Percentiles rank a stretch among this genome's conserved stretches.
These are phyloP conservation scores for Solanum habrochaites DNA, from an alignment of 257 asterid species.

Conservation along the genomic window DNA sequence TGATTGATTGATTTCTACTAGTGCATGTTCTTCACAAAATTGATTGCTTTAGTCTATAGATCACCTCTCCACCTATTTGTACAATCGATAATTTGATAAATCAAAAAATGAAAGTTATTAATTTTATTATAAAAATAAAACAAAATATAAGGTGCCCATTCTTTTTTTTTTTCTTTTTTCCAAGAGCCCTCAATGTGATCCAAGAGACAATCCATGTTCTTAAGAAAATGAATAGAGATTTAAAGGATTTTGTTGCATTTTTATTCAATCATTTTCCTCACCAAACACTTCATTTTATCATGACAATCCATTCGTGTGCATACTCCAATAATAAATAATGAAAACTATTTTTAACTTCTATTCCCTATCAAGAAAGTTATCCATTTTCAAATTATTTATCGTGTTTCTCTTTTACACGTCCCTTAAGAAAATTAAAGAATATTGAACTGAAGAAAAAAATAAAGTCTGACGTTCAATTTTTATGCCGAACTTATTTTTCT, in stretches of 20 bases:
- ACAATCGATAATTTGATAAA: background rate
- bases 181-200: background rate
- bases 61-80: background rate
- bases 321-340: background rate
- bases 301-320: background rate
- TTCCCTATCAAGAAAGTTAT: background rate
- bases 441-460: too few species aligned
- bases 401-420: background rate
- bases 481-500: background rate
- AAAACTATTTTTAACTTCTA: background rate
- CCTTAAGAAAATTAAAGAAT: too few species aligned
- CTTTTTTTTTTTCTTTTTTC: background rate
- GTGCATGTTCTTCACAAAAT: background rate
- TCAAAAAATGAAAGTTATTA: background rate
- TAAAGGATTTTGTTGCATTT: background rate
- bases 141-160: background rate
- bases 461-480: too few species aligned
- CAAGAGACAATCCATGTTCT: background rate
- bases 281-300: background rate
- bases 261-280: background rate
- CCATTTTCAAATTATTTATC: too few species aligned
- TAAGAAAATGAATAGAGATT: background rate
- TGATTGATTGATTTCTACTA: too few species aligned
- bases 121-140: background rate
- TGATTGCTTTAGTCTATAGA: background rate